These are phyloP conservation scores for Catharanthus roseus DNA, from an alignment of 257 asterid genomes.

Conservation along the genomic window DNA sequence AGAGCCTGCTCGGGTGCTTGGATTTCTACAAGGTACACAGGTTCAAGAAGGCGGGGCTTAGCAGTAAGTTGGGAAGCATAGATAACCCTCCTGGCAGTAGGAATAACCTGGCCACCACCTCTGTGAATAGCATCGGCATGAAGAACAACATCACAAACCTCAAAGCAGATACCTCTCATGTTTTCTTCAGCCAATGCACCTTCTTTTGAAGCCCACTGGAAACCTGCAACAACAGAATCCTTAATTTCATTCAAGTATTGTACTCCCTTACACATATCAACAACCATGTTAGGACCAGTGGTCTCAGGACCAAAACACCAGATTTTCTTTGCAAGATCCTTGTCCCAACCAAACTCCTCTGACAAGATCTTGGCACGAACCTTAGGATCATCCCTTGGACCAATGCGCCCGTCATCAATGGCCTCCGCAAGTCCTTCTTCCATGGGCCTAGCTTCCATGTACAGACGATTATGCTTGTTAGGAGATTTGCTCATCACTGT, in stretches of 20 bases:
- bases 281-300: constrained; percentile 46
- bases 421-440: constrained; percentile 44
- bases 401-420: constrained; percentile 43
- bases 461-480: constrained; percentile 39
- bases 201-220: constrained; percentile 49
- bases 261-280: constrained; percentile 47
- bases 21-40: constrained; percentile 37
- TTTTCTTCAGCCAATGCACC: constrained; percentile 42
- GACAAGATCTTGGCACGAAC: constrained; percentile 33
- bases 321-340: constrained; percentile 46
- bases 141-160: constrained; percentile 43
- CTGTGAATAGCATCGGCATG: constrained; percentile 46
- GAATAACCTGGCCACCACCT: constrained; percentile 46
- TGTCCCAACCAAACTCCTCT: constrained; percentile 46
- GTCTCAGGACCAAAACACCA: constrained; percentile 52
- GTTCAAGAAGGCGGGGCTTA: constrained; percentile 43
- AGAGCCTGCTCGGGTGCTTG: constrained; percentile 43
- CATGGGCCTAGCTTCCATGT: constrained; percentile 42
- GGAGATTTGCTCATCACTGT: constrained; percentile 42
- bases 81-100: constrained; percentile 44
- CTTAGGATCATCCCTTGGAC: constrained; percentile 41
- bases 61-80: constrained; percentile 44
- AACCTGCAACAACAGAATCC: constrained; percentile 49
- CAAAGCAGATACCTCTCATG: constrained; percentile 47
- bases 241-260: constrained; percentile 44